phyloP scores from a whole-genome alignment of 768 basidiomycete species.

The Dentipellis fragilis region DNA sequence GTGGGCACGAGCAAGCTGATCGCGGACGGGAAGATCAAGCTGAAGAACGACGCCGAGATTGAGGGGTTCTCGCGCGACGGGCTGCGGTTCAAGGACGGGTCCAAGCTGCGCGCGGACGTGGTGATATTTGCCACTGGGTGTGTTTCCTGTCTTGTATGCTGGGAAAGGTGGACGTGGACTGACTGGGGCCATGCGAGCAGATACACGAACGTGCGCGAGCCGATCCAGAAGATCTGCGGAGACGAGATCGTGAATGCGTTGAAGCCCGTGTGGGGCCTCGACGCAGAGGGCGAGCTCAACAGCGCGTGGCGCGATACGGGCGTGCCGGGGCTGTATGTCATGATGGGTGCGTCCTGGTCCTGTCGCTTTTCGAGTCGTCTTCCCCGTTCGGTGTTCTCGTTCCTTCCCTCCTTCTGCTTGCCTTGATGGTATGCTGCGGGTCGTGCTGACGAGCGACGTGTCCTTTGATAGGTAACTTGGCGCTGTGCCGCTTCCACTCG shows the following conservation, averaged over 20 bases:
- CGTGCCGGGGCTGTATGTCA: slow-evolving; percentile 44
- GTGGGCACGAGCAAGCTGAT: slow-evolving; percentile 32
- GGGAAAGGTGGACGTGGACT: neutral
- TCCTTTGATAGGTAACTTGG: slow-evolving; percentile 50
- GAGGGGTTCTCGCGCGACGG: slow-evolving; percentile 28
- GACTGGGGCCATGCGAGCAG: slow-evolving; percentile 17
- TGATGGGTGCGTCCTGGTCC: slow-evolving; percentile 52
- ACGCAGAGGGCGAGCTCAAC: slow-evolving; percentile 53
- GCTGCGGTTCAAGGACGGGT: slow-evolving; percentile 31
- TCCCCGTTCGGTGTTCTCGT: neutral
- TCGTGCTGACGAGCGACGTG: no score
- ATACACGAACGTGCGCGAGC: slow-evolving; percentile 33
- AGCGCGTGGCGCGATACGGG: slow-evolving; percentile 43
- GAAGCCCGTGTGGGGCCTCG: slow-evolving; percentile 53
- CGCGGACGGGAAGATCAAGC: slow-evolving; percentile 37
- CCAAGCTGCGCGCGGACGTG: slow-evolving; percentile 38
- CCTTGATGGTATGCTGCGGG: neutral
- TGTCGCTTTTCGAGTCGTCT: neutral
- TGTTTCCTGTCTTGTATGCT: neutral
- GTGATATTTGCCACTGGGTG: slow-evolving; percentile 41
- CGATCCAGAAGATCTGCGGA: slow-evolving; percentile 35
- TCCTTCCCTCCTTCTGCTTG: neutral
- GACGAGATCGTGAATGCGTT: slow-evolving; percentile 33
- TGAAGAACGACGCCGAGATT: slow-evolving; percentile 34
- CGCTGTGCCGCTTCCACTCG: slow-evolving; percentile 55